Conservation (phyloP, 2,329 filamentous ascomycete genomes). For the Xylaria hypoxylon region DNA sequence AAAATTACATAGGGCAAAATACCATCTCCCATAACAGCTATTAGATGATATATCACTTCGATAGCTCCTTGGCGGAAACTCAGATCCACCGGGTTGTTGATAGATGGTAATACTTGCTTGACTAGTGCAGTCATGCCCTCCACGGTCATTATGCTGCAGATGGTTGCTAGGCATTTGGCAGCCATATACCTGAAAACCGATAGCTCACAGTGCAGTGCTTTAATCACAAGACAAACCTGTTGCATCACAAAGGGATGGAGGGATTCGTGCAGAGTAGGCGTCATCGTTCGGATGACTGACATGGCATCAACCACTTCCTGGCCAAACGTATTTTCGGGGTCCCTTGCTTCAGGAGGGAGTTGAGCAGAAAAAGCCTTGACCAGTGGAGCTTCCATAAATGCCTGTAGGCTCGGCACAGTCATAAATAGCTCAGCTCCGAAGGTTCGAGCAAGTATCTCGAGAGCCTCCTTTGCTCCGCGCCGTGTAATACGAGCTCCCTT, state of each 20-base stretch:
- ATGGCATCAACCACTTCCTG: conserved; percentile 95
- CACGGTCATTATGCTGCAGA: conserved; percentile 95
- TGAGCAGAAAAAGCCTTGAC: conserved; percentile 77
- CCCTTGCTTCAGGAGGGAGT: conserved; percentile 77
- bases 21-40: conserved; percentile 96
- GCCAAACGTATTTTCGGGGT: conserved; percentile 80
- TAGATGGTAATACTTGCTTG: conserved; percentile 89
- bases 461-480: conserved; percentile 90
- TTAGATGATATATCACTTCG: conserved; percentile 95
- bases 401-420: conserved; percentile 84
- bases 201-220: conserved; percentile 85
- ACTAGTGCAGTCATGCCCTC: conserved; percentile 97
- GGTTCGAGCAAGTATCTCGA: conserved; percentile 84
- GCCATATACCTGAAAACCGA: conserved; percentile 97
- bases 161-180: conserved; percentile 95
- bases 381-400: conserved; percentile 85
- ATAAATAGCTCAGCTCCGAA: conserved; percentile 83
- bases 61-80: conserved; percentile 92
- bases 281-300: conserved; percentile 89
- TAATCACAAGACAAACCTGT: conserved; percentile 86
- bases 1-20: conserved; percentile 99
- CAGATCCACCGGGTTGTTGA: conserved; percentile 89
- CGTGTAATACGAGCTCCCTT: conserved; percentile 90
- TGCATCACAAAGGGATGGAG: conserved; percentile 84
- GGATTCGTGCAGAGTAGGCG: conserved; percentile 84